Evolutionary conservation across 192 early-diverging fungal species (phyloP).

Genomic region (Umbelopsis vinacea): DNA sequence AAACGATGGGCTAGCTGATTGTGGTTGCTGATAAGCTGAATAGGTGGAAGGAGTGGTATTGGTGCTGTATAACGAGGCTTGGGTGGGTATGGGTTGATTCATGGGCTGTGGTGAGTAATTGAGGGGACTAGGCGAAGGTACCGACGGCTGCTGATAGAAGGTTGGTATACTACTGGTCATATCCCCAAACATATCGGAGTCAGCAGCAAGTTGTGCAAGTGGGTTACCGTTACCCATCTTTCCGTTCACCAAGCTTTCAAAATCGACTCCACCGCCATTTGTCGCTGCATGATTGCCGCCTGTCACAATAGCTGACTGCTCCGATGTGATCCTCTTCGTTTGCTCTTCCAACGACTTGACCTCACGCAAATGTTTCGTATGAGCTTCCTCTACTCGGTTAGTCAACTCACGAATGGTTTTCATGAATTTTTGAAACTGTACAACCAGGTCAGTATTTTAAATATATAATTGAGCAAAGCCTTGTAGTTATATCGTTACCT

Average conservation of each 20-base stretch:
- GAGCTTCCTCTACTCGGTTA: constrained; percentile 61
- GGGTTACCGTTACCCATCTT: not conserved
- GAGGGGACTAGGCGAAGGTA: not conserved
- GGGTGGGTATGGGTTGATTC: constrained; percentile 1
- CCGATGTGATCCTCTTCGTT: constrained; percentile 41
- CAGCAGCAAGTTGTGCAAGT: not conserved
- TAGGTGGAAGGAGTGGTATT: not conserved
- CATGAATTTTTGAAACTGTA: constrained; percentile 67
- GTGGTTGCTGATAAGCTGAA: not conserved
- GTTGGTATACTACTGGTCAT: not conserved
- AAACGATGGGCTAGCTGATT: not conserved
- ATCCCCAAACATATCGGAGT: constrained; percentile 1
- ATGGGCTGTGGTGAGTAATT: constrained; percentile 5
- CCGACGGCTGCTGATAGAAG: not conserved
- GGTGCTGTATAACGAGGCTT: not conserved
- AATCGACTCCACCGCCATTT: constrained; percentile 22
- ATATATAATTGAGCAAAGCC: not conserved
- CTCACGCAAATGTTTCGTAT: constrained; percentile 63
- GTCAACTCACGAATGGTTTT: constrained; percentile 59
- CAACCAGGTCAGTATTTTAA: not conserved
- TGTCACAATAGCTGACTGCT: constrained; percentile 12
- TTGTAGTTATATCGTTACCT: constrained; percentile 45
- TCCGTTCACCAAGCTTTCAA: constrained; percentile 10
- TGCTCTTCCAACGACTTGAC: constrained; percentile 56
- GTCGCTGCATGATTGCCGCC: constrained; percentile 25